phyloP scores from a whole-genome alignment of 352 stramenopile genomes.

The Phytophthora sojae region DNA sequence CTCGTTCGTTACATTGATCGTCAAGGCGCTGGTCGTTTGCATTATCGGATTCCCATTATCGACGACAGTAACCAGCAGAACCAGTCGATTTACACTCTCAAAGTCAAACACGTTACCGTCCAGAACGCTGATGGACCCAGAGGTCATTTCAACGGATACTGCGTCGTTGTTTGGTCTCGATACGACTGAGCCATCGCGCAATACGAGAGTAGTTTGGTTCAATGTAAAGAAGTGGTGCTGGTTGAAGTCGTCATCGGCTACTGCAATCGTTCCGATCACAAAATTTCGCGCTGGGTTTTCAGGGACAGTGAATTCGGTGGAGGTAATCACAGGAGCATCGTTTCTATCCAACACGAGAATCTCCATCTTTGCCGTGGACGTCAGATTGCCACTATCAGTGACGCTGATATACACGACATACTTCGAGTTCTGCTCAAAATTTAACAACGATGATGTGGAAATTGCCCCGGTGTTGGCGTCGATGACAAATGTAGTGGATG shows the following conservation, averaged over 20 bases:
- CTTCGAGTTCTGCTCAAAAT: conserved; percentile 25
- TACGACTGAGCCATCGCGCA: conserved; percentile 20
- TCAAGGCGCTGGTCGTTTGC: conserved; percentile 15
- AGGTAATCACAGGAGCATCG: conserved; percentile 27
- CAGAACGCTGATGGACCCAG: conserved; percentile 7
- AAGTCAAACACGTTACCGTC: conserved; percentile 30
- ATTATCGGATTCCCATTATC: conserved; percentile 31
- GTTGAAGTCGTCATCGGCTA: conserved; percentile 30
- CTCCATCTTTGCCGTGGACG: conserved; percentile 10
- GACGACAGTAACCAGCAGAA: conserved; percentile 14
- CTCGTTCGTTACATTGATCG: conserved; percentile 16
- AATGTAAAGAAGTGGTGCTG: conserved; percentile 30
- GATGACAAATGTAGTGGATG: conserved; percentile 25
- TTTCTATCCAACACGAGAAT: conserved; percentile 37
- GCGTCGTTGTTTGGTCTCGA: conserved; percentile 12
- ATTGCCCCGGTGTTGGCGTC: conserved; percentile 12
- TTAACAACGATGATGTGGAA: conserved; percentile 14
- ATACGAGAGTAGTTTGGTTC: conserved; percentile 16
- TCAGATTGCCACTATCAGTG: conserved; percentile 20
- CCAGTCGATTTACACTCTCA: conserved; percentile 15
- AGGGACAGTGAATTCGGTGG: conserved; percentile 9
- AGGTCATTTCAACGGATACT: conserved; percentile 13
- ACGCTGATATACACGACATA: conserved; percentile 22
- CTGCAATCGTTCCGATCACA: conserved; percentile 12
- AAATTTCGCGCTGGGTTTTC: conserved; percentile 16